Percentiles rank a stretch among this genome's conserved stretches.
phyloP scores from a whole-genome alignment of 2,329 filamentous ascomycete genomes.

The Stromatinia cepivora region DNA sequence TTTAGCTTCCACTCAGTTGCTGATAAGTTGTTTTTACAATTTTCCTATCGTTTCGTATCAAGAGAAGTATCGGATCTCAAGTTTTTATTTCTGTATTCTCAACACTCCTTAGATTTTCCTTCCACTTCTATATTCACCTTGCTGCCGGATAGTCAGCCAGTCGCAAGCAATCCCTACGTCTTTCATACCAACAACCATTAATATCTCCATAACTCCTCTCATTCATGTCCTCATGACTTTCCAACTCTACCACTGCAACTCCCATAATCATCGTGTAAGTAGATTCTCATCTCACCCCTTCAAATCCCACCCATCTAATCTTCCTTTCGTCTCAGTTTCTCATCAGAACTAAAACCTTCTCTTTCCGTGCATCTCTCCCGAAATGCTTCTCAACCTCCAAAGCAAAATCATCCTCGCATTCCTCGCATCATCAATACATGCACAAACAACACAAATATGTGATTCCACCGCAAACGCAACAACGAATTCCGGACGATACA shows the following conservation, averaged over 20 bases:
- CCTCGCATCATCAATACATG: conserved; percentile 2
- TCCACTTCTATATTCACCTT: neutral
- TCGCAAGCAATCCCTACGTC: neutral
- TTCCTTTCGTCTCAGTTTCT: neutral
- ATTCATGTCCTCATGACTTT: conserved; percentile 12
- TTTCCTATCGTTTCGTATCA: neutral
- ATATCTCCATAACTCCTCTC: too few species aligned
- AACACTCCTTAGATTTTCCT: neutral
- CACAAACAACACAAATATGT: conserved; percentile 7
- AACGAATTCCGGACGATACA: conserved; percentile 16
- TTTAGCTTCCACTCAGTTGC: neutral
- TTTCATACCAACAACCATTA: neutral
- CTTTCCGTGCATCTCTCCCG: neutral
- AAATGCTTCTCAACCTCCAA: conserved; percentile 5
- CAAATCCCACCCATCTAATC: too few species aligned
- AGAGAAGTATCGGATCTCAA: neutral
- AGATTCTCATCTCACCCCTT: neutral
- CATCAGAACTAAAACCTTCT: neutral
- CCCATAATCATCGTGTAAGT: conserved; percentile 13
- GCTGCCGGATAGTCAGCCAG: neutral
- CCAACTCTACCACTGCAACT: neutral
- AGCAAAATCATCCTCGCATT: neutral
- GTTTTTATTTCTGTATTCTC: neutral
- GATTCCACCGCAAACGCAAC: neutral
- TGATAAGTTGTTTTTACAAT: neutral